phyloP scores from a whole-genome alignment of 495 filamentous ascomycete genomes.

The Aspergillus asperescens region DNA sequence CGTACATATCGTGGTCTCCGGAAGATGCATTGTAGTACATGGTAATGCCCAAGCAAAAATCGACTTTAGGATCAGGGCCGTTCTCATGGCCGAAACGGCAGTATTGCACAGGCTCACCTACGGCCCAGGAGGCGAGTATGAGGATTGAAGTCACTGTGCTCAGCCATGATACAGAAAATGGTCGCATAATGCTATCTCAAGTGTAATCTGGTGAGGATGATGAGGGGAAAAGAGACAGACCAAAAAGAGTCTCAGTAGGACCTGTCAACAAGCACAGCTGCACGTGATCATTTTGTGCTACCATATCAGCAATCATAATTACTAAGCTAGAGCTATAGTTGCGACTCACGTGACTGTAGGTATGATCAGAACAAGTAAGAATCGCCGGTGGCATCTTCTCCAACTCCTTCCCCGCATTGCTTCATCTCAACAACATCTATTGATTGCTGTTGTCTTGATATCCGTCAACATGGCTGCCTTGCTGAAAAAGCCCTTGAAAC shows the following conservation, averaged over 20 bases:
- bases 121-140: not conserved
- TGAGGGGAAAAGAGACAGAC: not conserved
- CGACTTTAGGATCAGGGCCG: not conserved
- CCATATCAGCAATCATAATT: not conserved
- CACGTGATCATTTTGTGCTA: not conserved
- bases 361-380: not conserved
- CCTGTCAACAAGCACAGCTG: not conserved
- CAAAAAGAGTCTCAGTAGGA: not conserved
- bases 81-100: conserved; percentile 11
- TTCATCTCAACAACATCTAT: not conserved
- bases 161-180: not conserved
- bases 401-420: conserved; percentile 5
- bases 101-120: conserved; percentile 9
- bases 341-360: no score
- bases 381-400: not conserved
- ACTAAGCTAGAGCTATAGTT: conserved; percentile 1
- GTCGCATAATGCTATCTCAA: not conserved
- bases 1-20: conserved; percentile 5
- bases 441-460: not conserved
- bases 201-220: not conserved
- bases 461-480: conserved; percentile 44
- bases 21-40: conserved; percentile 9
- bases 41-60: conserved; percentile 13
- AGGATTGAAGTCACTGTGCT: not conserved
- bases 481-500: conserved; percentile 69